Evolutionary conservation across 2,329 filamentous ascomycete genomes (phyloP).

Genomic region (Aquanectria penicillioides): DNA sequence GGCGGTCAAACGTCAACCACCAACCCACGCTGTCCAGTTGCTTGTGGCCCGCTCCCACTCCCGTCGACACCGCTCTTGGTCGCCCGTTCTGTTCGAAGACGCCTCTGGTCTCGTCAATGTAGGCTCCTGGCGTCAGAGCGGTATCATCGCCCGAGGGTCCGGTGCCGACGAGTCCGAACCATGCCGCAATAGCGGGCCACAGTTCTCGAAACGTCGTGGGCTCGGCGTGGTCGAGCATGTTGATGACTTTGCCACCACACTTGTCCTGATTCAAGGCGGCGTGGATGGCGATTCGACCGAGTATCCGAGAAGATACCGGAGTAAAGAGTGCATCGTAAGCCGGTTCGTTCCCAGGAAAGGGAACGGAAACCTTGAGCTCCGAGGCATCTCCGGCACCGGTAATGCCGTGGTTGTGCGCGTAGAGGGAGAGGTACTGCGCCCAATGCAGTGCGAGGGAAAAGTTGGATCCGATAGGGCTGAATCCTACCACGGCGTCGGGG

Average conservation of each 20-base stretch:
- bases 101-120: constrained; percentile 42
- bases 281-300: constrained; percentile 45
- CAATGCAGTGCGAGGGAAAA: constrained; percentile 51
- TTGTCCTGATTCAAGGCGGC: constrained; percentile 39
- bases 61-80: constrained; percentile 40
- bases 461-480: constrained; percentile 50
- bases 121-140: constrained; percentile 41
- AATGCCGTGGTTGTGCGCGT: constrained; percentile 41
- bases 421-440: constrained; percentile 52
- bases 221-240: constrained; percentile 42
- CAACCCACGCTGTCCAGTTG: constrained; percentile 56
- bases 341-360: constrained; percentile 44
- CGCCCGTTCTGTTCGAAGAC: constrained; percentile 41
- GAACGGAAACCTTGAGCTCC: constrained; percentile 27
- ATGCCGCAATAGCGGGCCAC: constrained; percentile 44
- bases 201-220: constrained; percentile 43
- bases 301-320: constrained; percentile 43
- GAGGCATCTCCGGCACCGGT: neutral
- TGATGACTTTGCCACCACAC: constrained; percentile 46
- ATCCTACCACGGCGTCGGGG: constrained; percentile 50
- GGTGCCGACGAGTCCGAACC: constrained; percentile 45
- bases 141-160: constrained; percentile 23
- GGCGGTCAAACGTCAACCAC: constrained; percentile 59
- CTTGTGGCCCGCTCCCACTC: constrained; percentile 49
- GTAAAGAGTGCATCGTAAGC: constrained; percentile 42